These are phyloP conservation scores for Dothideomycetes sp. DNA, from an alignment of 2,329 filamentous ascomycete genomes.

Conservation along the genomic window DNA sequence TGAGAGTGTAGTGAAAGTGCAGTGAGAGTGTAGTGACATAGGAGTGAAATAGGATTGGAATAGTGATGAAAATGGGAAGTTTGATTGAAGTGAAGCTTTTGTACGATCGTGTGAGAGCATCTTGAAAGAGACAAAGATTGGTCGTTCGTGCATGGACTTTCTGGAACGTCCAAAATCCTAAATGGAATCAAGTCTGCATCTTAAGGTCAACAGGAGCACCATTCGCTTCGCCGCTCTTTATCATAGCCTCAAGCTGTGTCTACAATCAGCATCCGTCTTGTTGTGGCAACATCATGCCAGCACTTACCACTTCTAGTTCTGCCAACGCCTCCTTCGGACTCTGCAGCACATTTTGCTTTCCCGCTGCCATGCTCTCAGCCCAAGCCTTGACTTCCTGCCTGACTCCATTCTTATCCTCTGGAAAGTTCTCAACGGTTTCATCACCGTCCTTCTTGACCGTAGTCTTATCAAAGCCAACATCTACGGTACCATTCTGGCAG, in stretches of 20 bases:
- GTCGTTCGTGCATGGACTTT: too few species aligned
- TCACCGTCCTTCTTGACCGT: slow-evolving; percentile 20
- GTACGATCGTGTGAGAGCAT: too few species aligned
- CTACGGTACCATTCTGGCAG: slow-evolving; percentile 47
- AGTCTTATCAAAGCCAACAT: slow-evolving; percentile 33
- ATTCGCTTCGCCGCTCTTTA: slow-evolving; percentile 29
- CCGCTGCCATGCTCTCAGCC: slow-evolving; percentile 41
- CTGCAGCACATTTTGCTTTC: slow-evolving; percentile 40
- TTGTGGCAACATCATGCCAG: background rate
- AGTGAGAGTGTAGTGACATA: too few species aligned
- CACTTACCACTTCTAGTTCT: slow-evolving; percentile 47
- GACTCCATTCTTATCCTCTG: slow-evolving; percentile 41
- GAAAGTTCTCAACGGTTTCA: slow-evolving; percentile 30
- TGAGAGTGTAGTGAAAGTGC: too few species aligned
- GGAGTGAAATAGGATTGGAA: too few species aligned
- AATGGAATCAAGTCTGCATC: slow-evolving; percentile 12
- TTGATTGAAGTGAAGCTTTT: too few species aligned
- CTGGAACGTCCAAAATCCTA: too few species aligned
- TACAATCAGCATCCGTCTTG: background rate
- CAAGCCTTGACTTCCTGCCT: slow-evolving; percentile 51
- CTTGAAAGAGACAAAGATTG: too few species aligned
- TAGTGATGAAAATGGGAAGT: too few species aligned
- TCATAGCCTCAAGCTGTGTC: slow-evolving; percentile 24
- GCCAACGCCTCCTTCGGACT: slow-evolving; percentile 46
- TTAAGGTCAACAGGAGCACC: slow-evolving; percentile 23